Conservation (phyloP, 768 basidiomycete species). For the Pleurotus tuoliensis region DNA sequence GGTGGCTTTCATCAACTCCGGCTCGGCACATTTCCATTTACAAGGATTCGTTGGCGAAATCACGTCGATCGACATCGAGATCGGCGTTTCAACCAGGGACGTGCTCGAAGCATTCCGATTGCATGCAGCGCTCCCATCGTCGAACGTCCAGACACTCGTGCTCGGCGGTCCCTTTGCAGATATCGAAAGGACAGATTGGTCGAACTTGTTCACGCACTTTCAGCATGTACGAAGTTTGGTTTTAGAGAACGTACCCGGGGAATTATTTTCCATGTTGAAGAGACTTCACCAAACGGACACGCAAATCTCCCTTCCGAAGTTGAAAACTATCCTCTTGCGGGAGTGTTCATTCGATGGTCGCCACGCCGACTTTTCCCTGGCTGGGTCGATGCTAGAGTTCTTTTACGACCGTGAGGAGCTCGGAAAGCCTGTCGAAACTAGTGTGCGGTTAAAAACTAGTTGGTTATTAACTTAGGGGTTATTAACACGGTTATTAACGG, state of each 20-base stretch:
- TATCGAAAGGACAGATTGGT: neutral
- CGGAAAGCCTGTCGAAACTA: neutral
- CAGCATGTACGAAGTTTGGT: neutral
- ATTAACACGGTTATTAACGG: too few species aligned
- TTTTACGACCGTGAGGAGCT: neutral
- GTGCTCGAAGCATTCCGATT: neutral
- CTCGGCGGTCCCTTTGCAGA: neutral
- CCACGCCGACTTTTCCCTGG: neutral
- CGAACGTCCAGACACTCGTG: neutral
- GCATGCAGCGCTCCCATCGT: neutral
- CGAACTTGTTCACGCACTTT: neutral
- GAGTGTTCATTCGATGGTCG: neutral
- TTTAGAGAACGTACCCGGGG: neutral
- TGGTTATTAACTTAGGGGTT: too few species aligned
- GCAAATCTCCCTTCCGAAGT: neutral
- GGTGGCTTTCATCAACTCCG: neutral
- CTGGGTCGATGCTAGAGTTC: neutral
- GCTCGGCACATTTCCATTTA: neutral
- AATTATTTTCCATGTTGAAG: neutral
- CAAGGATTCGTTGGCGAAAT: neutral
- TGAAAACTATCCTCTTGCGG: neutral
- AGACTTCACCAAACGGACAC: neutral
- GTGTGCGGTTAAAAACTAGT: too few species aligned
- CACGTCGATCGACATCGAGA: neutral
- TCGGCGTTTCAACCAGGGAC: neutral